Conservation (phyloP, 106 monocot genomes). For the Dendrobium huoshanense region DNA sequence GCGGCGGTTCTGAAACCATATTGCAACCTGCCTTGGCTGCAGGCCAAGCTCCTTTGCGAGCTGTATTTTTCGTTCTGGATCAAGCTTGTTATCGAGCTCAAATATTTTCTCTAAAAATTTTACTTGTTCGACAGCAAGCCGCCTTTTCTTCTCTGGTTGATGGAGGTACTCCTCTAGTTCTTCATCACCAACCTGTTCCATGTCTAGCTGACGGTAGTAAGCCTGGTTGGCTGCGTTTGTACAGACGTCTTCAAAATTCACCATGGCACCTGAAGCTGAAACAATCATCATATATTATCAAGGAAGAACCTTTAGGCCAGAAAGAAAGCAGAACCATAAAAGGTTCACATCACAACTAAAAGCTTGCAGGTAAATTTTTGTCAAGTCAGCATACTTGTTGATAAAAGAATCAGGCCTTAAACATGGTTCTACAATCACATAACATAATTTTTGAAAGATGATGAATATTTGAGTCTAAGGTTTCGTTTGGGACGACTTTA, state of each 20-base stretch:
- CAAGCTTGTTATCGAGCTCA: slow-evolving; percentile 59
- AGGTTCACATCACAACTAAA: background rate
- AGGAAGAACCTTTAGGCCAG: background rate
- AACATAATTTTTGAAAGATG: background rate
- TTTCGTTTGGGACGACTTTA: no score
- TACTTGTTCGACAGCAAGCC: slow-evolving; percentile 37
- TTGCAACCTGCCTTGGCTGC: slow-evolving; percentile 59
- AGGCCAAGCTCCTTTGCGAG: slow-evolving; percentile 53
- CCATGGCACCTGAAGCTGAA: slow-evolving; percentile 43
- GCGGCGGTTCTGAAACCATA: slow-evolving; percentile 79
- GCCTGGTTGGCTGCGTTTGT: slow-evolving; percentile 9
- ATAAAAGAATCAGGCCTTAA: background rate
- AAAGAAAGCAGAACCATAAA: background rate
- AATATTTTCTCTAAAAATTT: slow-evolving; percentile 59
- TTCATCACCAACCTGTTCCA: slow-evolving; percentile 25
- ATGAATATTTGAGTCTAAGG: no score
- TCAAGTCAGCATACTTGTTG: background rate
- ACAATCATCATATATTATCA: background rate
- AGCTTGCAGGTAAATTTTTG: background rate
- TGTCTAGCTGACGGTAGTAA: slow-evolving; percentile 14
- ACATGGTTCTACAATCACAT: background rate
- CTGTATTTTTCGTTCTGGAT: slow-evolving; percentile 59
- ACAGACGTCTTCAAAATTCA: slow-evolving; percentile 35
- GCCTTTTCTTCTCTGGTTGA: slow-evolving; percentile 53
- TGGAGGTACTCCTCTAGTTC: slow-evolving; percentile 27